Evolutionary conservation across 805 yeast genomes (phyloP).

Genomic region (Suhomyces vadensis): DNA sequence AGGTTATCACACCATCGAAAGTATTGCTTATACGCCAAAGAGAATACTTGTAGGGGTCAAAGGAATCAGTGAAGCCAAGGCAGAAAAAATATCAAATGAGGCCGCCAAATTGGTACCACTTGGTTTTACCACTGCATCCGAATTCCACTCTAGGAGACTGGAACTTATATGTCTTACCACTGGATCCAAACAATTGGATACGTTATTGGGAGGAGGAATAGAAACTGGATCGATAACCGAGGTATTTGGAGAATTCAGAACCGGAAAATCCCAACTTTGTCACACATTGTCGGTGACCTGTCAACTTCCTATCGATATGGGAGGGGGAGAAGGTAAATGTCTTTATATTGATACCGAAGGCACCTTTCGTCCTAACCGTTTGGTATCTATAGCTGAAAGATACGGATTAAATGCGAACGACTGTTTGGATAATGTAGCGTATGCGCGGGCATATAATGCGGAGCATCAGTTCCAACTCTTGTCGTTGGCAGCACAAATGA

Average conservation of each 20-base stretch:
- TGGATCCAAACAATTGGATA: slow-evolving; percentile 92
- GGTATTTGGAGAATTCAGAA: slow-evolving; percentile 94
- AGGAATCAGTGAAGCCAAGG: slow-evolving; percentile 95
- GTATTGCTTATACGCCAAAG: slow-evolving; percentile 91
- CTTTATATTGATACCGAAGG: slow-evolving; percentile 96
- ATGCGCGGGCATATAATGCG: slow-evolving; percentile 95
- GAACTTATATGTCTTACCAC: slow-evolving; percentile 92
- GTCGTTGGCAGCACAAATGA: slow-evolving; percentile 90
- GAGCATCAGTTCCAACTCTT: slow-evolving; percentile 90
- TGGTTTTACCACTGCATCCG: slow-evolving; percentile 97
- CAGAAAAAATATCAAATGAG: slow-evolving; percentile 77
- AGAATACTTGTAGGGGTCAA: slow-evolving; percentile 73
- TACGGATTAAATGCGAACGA: slow-evolving; percentile 91
- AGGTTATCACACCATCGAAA: slow-evolving; percentile 87
- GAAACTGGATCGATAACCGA: slow-evolving; percentile 98
- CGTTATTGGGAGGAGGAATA: slow-evolving; percentile 91
- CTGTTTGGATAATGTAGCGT: slow-evolving; percentile 95
- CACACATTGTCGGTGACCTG: slow-evolving; percentile 97
- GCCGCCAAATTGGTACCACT: slow-evolving; percentile 87
- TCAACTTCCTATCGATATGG: slow-evolving; percentile 93
- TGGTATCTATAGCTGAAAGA: slow-evolving; percentile 86
- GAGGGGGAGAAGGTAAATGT: slow-evolving; percentile 98
- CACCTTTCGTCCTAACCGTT: slow-evolving; percentile 89
- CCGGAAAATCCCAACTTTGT: slow-evolving; percentile 96
- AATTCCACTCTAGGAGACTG: slow-evolving; percentile 84